phyloP scores from a whole-genome alignment of 352 stramenopile genomes.

The Thraustotheca clavata region DNA sequence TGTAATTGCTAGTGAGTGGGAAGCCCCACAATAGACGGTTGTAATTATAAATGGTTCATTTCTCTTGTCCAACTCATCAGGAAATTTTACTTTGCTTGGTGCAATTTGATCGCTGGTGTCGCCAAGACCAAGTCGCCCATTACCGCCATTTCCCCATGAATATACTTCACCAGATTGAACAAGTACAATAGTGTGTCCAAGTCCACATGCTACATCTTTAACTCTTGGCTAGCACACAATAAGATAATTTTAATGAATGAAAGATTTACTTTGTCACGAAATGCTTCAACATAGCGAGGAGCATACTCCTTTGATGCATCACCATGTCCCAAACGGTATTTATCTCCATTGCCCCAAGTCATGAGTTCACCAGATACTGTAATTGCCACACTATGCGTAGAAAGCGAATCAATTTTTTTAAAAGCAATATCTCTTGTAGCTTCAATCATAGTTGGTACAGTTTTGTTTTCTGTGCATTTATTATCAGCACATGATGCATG shows the following conservation, averaged over 20 bases:
- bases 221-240: slow-evolving; percentile 10
- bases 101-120: slow-evolving; percentile 63
- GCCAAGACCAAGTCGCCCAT: slow-evolving; percentile 68
- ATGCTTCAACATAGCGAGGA: slow-evolving; percentile 46
- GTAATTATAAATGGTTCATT: slow-evolving; percentile 22
- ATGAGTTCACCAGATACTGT: slow-evolving; percentile 53
- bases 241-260: background rate
- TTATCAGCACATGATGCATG: slow-evolving; percentile 54
- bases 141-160: slow-evolving; percentile 79
- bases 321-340: slow-evolving; percentile 69
- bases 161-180: slow-evolving; percentile 49
- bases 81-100: slow-evolving; percentile 30
- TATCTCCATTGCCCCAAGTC: slow-evolving; percentile 79
- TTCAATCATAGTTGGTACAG: slow-evolving; percentile 45
- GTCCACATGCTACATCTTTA: slow-evolving; percentile 30
- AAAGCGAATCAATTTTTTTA: slow-evolving; percentile 70
- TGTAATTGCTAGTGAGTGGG: slow-evolving; percentile 61
- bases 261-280: slow-evolving; percentile 43
- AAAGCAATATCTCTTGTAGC: slow-evolving; percentile 44
- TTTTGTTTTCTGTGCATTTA: slow-evolving; percentile 82
- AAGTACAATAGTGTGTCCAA: slow-evolving; percentile 28
- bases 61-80: slow-evolving; percentile 12
- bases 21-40: slow-evolving; percentile 61
- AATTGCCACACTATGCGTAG: slow-evolving; percentile 71
- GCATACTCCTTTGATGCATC: slow-evolving; percentile 64